Evolutionary conservation across 192 early-diverging fungal genomes (phyloP).

Genomic region (Chytriomyces sp.): DNA sequence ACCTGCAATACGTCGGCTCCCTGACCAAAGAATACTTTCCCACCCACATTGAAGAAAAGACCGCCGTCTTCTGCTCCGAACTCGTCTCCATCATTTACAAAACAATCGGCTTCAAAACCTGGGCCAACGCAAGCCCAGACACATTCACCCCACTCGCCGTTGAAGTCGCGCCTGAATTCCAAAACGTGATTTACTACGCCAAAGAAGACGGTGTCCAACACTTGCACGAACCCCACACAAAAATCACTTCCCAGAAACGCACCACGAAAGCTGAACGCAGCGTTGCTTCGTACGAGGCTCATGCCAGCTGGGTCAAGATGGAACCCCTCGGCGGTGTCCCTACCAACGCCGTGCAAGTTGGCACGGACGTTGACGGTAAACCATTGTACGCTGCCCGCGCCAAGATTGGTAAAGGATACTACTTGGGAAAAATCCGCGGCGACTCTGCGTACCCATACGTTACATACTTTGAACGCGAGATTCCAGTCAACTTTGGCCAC

Average conservation of each 20-base stretch:
- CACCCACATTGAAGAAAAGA: constrained; percentile 16
- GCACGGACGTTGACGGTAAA: constrained; percentile 24
- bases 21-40: constrained; percentile 19
- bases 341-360: constrained; percentile 7
- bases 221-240: background rate
- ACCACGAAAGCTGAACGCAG: background rate
- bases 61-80: constrained; percentile 39
- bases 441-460: background rate
- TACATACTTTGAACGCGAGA: constrained; percentile 3
- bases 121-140: constrained; percentile 26
- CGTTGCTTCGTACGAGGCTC: background rate
- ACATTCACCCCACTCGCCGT: constrained; percentile 48
- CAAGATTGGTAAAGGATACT: constrained; percentile 1
- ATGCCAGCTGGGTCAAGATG: constrained; percentile 6
- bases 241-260: constrained; percentile 3
- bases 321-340: constrained; percentile 14
- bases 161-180: constrained; percentile 36
- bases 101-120: constrained; percentile 27
- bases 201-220: constrained; percentile 23
- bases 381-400: constrained; percentile 26
- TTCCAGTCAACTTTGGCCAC: background rate
- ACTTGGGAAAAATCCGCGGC: background rate
- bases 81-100: constrained; percentile 42
- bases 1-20: constrained; percentile 21
- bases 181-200: constrained; percentile 18